These are phyloP conservation scores for Xylariaceae sp. DNA, from an alignment of 2,329 filamentous ascomycete species.

Conservation along the genomic window DNA sequence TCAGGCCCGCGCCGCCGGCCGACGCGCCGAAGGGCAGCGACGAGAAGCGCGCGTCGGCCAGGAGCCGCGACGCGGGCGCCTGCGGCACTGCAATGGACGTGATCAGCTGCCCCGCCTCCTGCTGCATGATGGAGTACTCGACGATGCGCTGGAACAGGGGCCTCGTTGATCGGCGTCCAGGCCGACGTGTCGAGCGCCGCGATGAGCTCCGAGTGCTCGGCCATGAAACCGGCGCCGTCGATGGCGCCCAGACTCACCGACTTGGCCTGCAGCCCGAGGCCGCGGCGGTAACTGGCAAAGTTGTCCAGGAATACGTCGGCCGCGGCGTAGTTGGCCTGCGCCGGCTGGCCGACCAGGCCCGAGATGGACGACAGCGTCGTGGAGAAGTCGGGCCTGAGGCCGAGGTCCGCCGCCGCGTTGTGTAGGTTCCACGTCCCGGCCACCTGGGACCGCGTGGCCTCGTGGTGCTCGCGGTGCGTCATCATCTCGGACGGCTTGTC, in stretches of 20 bases:
- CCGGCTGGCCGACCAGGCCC: slow-evolving; percentile 18
- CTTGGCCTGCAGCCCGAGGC: slow-evolving; percentile 23
- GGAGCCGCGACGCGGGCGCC: too few species aligned
- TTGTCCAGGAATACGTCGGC: slow-evolving; percentile 28
- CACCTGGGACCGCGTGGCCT: slow-evolving; percentile 27
- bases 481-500: slow-evolving; percentile 23
- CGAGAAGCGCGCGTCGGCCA: too few species aligned
- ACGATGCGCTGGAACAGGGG: too few species aligned
- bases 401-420: slow-evolving; percentile 14
- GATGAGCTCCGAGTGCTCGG: slow-evolving; percentile 6
- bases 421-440: slow-evolving; percentile 33
- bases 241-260: slow-evolving; percentile 28
- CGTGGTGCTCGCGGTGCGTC: slow-evolving; percentile 16
- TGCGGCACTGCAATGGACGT: too few species aligned
- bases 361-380: slow-evolving; percentile 24
- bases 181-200: too few species aligned
- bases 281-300: slow-evolving; percentile 24
- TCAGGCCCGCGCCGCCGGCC: too few species aligned
- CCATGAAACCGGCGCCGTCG: slow-evolving; percentile 28
- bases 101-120: too few species aligned
- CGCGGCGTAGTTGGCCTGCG: slow-evolving; percentile 28
- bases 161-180: too few species aligned
- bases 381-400: slow-evolving; percentile 27
- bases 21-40: too few species aligned
- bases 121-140: too few species aligned